These are phyloP conservation scores for Aspergillus ochraceus DNA, from an alignment of 2,329 filamentous ascomycete genomes.

Conservation along the genomic window DNA sequence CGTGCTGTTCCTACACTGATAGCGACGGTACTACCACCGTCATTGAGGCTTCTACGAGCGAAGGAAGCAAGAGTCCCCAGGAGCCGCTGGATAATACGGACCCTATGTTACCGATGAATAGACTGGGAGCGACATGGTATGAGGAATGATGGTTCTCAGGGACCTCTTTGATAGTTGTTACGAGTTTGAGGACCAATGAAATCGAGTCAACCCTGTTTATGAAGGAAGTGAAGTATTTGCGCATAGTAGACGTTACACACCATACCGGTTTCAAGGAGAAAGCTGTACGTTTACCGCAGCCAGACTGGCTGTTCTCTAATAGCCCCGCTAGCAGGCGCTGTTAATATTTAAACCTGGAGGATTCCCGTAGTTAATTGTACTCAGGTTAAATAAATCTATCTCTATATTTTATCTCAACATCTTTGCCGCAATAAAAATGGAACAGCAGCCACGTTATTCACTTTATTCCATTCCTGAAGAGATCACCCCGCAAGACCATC, in stretches of 20 bases:
- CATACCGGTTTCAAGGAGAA: background rate
- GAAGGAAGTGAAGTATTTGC: background rate
- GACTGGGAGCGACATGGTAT: background rate
- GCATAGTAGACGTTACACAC: background rate
- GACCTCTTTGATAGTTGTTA: background rate
- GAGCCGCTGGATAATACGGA: background rate
- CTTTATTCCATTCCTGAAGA: conserved; percentile 11
- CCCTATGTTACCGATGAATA: background rate
- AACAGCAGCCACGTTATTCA: conserved; percentile 1
- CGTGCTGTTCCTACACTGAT: background rate
- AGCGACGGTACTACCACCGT: background rate
- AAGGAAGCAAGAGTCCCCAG: background rate
- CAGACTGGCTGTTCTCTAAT: background rate
- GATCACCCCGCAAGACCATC: conserved; percentile 10
- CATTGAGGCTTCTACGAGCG: background rate
- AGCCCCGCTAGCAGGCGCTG: background rate
- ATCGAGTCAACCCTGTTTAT: background rate
- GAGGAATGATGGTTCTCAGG: background rate
- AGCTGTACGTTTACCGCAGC: background rate
- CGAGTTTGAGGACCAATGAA: background rate
- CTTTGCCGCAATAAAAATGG: background rate
- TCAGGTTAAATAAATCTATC: background rate
- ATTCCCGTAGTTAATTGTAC: background rate
- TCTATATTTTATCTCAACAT: background rate
- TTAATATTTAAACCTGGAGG: background rate